Conservation (phyloP, 345 rosid genomes). For the Noccaea caerulescens region DNA sequence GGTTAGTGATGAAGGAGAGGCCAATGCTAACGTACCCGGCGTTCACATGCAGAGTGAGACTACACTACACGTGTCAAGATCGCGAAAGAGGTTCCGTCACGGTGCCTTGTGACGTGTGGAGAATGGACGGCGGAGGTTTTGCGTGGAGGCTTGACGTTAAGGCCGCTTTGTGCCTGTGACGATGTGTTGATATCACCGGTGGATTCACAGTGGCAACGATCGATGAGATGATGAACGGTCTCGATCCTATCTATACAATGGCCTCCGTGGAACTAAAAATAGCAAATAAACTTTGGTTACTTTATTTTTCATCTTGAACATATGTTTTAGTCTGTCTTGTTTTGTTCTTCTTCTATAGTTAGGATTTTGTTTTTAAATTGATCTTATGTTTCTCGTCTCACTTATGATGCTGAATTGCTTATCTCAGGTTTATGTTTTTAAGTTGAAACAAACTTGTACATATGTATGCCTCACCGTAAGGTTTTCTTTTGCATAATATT, state of each 20-base stretch:
- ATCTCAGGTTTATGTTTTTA: neutral
- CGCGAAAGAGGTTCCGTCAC: slow-evolving; percentile 59
- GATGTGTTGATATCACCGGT: neutral
- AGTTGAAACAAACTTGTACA: slow-evolving; percentile 16
- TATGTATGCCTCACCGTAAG: neutral
- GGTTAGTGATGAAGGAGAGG: slow-evolving; percentile 65
- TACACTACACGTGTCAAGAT: slow-evolving; percentile 59
- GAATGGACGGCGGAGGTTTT: slow-evolving; percentile 73
- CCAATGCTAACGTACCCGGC: slow-evolving; percentile 49
- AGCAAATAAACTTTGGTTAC: slow-evolving; percentile 10
- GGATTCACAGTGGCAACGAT: slow-evolving; percentile 1
- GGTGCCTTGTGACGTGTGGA: slow-evolving; percentile 87
- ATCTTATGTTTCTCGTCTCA: slow-evolving; percentile 8
- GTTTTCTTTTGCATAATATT: neutral
- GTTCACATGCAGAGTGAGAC: slow-evolving; percentile 72
- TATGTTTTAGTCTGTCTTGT: neutral
- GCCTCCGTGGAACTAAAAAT: neutral
- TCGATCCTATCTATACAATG: slow-evolving; percentile 1
- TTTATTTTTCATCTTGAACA: slow-evolving; percentile 32
- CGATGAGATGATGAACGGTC: slow-evolving; percentile 7
- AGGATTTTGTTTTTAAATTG: slow-evolving; percentile 11
- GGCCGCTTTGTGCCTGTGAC: slow-evolving; percentile 68
- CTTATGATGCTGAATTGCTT: slow-evolving; percentile 16
- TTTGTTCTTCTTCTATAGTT: neutral
- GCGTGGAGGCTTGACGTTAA: slow-evolving; percentile 88